Evolutionary conservation across 345 rosid species (phyloP), one percentile per base, ranked within the genome.

Genomic region (Heritiera littoralis): DNA sequence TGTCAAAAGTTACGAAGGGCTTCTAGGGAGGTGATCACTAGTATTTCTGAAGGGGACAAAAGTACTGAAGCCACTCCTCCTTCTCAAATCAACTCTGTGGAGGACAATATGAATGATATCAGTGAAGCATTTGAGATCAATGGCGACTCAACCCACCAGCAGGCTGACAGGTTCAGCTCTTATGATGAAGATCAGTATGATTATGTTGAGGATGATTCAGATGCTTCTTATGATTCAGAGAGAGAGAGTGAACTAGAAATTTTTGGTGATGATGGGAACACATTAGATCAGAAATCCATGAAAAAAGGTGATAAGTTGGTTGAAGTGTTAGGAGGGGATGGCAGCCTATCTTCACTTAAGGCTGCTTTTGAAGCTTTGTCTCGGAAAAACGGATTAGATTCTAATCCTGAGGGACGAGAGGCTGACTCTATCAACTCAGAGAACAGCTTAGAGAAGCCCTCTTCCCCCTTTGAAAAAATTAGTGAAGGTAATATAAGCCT

Each of bases 291-390:
- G 69, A 75, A 54, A 48, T 60, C 79, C 61, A 80, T 68, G 28
- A 79, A 79, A 73, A 82, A 81, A 80, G 86, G 79, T 54, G 84
- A 59, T 73, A 71, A 74, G 67, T 70, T 77, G 72, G 69, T 67
- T 1, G 85, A 76, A 77, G 79, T 67, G 70, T 79, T 86, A 32
- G 86, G 85, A 77, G 82, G 84, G 76, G 84, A 85, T 74, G 84
- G 81, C 64, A 81, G 81, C 72, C 87, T 93, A 75, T 78, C 88
- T 86, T 90, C 93, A 4, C 88, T 95, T 49, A 90, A 87, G 76
- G 91, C 91, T 81, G 90, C 97, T 84, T 93, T 92, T 82, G 97
- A 90, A 67, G 86, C 86, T 77, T 88, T 92, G 80, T 81, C 86
- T 64, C 90, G 87, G 67, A 90, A 88, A 80, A 75, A 55, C 9